Evolutionary conservation across 352 stramenopile species (phyloP).

Genomic region (Globisporangium canariense): DNA sequence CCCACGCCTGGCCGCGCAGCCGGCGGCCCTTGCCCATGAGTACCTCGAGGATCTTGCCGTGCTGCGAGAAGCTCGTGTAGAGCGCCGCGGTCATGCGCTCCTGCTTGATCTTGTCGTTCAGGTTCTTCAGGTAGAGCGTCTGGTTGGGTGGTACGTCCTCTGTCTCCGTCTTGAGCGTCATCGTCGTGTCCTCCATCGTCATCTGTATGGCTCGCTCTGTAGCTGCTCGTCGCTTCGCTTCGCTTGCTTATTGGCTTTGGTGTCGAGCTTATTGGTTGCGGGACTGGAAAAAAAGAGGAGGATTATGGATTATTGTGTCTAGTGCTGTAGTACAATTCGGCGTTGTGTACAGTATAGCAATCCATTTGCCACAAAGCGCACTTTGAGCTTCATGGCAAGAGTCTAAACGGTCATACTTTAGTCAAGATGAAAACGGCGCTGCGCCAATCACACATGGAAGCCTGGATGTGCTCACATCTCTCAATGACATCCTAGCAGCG

Average conservation of each 20-base stretch:
- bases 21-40: slow-evolving; percentile 79
- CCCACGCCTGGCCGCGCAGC: slow-evolving; percentile 89
- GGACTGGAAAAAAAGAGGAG: not conserved
- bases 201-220: not conserved
- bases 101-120: slow-evolving; percentile 94
- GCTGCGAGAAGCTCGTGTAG: slow-evolving; percentile 89
- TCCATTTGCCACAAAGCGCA: no score
- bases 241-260: not conserved
- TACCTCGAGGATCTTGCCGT: slow-evolving; percentile 92
- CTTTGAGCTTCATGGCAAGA: no score
- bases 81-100: slow-evolving; percentile 88
- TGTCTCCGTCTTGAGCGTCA: slow-evolving; percentile 17
- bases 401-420: no score
- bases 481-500: no score
- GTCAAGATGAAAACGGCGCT: no score
- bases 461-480: no score
- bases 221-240: slow-evolving; percentile 5
- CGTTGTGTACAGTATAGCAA: no score
- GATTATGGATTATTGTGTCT: not conserved
- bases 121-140: slow-evolving; percentile 93
- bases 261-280: slow-evolving; percentile 3
- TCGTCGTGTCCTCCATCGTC: slow-evolving; percentile 1
- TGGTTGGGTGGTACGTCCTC: slow-evolving; percentile 83
- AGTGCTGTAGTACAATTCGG: no score
- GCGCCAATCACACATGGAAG: no score